Evolutionary conservation across 2,329 filamentous ascomycete species (phyloP).

Genomic region (Penicillium sp.): DNA sequence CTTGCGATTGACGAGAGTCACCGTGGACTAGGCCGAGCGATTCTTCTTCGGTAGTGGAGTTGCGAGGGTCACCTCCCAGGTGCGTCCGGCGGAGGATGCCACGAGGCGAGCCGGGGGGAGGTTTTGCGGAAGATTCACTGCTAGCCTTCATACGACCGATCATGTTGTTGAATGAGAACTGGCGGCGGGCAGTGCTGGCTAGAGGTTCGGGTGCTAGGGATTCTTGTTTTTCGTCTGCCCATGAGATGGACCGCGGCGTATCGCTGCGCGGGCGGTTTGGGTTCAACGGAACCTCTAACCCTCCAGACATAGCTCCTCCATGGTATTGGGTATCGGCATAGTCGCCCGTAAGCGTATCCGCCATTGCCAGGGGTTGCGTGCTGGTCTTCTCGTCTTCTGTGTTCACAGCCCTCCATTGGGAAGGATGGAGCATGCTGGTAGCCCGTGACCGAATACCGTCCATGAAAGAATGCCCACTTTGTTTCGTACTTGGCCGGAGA

Average conservation of each 20-base stretch:
- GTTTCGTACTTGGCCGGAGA: conserved; percentile 28
- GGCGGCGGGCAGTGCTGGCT: conserved; percentile 60
- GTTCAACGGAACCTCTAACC: conserved; percentile 27
- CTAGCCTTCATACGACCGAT: conserved; percentile 54
- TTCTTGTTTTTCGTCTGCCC: conserved; percentile 32
- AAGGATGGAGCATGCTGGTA: conserved; percentile 35
- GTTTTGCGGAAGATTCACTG: conserved; percentile 21
- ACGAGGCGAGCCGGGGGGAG: conserved; percentile 31
- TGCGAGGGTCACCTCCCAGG: conserved; percentile 25
- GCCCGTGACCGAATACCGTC: conserved; percentile 39
- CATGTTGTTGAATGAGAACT: conserved; percentile 90
- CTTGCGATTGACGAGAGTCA: conserved; percentile 46
- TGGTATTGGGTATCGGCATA: conserved; percentile 42
- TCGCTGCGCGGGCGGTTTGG: conserved; percentile 27
- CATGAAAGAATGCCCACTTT: conserved; percentile 37
- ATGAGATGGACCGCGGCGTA: conserved; percentile 41
- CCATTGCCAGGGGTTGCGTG: conserved; percentile 61
- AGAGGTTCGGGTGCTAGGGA: conserved; percentile 27
- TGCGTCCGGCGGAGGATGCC: conserved; percentile 44
- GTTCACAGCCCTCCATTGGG: conserved; percentile 35
- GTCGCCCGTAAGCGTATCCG: conserved; percentile 56
- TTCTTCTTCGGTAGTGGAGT: conserved; percentile 74
- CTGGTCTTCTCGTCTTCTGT: conserved; percentile 42
- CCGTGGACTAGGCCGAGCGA: conserved; percentile 76
- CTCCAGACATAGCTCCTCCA: conserved; percentile 19